These are phyloP conservation scores for Lyophyllum atratum DNA, from an alignment of 768 basidiomycete genomes.

Conservation along the genomic window DNA sequence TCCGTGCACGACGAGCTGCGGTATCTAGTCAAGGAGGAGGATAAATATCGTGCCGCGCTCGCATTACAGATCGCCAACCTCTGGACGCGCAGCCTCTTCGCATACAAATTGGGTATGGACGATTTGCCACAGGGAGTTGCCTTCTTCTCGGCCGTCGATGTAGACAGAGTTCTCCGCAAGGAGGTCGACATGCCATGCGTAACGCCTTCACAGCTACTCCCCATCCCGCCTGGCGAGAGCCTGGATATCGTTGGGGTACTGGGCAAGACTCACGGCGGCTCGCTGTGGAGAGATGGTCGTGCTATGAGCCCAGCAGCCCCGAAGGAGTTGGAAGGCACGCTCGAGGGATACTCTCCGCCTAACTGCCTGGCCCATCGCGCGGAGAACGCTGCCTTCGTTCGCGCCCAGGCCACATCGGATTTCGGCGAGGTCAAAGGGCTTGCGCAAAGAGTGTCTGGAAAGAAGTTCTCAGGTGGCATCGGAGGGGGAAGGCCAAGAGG, in stretches of 20 bases:
- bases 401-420: conserved; percentile 76
- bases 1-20: conserved; percentile 98
- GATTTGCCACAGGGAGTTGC: conserved; percentile 94
- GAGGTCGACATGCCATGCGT: conserved; percentile 96
- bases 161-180: conserved; percentile 89
- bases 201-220: conserved; percentile 85
- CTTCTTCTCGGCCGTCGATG: conserved; percentile 96
- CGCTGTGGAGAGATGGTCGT: conserved; percentile 59
- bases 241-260: conserved; percentile 71
- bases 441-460: conserved; percentile 53
- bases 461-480: conserved; percentile 36
- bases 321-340: conserved; percentile 27
- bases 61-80: conserved; percentile 94
- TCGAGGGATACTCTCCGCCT: conserved; percentile 54
- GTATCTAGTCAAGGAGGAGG: conserved; percentile 87
- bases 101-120: conserved; percentile 92
- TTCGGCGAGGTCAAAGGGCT: conserved; percentile 72
- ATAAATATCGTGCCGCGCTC: conserved; percentile 87
- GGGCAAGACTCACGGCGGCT: conserved; percentile 67
- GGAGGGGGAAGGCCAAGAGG: conserved; percentile 21
- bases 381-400: conserved; percentile 61
- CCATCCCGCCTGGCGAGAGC: conserved; percentile 88
- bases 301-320: conserved; percentile 44
- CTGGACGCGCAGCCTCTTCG: conserved; percentile 92
- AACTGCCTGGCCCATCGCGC: conserved; percentile 72